Base-by-base conservation (phyloP, 163 green algal species). In the Chlorella variabilis region DNA sequence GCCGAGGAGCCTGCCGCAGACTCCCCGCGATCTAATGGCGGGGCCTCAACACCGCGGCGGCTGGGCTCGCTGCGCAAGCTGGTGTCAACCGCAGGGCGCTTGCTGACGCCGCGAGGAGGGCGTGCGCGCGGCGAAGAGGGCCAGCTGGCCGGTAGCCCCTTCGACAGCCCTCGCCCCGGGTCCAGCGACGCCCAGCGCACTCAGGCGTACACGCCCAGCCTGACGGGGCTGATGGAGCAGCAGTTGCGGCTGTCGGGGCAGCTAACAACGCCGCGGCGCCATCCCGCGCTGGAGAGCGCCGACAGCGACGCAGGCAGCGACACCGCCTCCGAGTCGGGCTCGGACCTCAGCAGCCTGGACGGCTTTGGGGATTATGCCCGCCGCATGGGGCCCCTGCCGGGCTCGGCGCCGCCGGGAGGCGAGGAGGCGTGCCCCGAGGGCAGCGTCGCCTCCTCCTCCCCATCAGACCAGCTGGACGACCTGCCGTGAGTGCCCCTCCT, bases 401-500 rank as follows among this genome's bases (percentile, higher is more conserved):
- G 18, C 54, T 63, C 54, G 23, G 23, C 18, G 31, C 31, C 20
- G 34, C 17, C 17, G 33, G 48, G 15, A 29, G 51, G 8, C 3
- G 33, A 48, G 51, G 48, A 78, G 25, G n/a, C 36, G 13, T 63
- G 18, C 21, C 25, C 51, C 36, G 29, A 20, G 6, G 59, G 27
- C 54, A 80, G 73, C 56, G 25, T 27, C 36, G 54, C 9, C 27
- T 59, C 39, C 27, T 20, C 51, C 23, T 36, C 23, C 34, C 51
- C 65, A 1, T 21, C 65, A 20, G 38, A 42, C 33, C 17, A 45
- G 4, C 33, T 33, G n/a, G 69, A 68, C 34, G n/a, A 54, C n/a
- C 71, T 78, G 34, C 71, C 51, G 71, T 78, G 71, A 78, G 71
- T 33, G 31, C 27, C 4, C n/a, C n/a, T n/a, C n/a, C n/a, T n/a